Percentiles rank a stretch among this genome's conserved stretches.
Evolutionary conservation across 2,329 filamentous ascomycete species (phyloP).

Genomic region (Cordyceps javanica): DNA sequence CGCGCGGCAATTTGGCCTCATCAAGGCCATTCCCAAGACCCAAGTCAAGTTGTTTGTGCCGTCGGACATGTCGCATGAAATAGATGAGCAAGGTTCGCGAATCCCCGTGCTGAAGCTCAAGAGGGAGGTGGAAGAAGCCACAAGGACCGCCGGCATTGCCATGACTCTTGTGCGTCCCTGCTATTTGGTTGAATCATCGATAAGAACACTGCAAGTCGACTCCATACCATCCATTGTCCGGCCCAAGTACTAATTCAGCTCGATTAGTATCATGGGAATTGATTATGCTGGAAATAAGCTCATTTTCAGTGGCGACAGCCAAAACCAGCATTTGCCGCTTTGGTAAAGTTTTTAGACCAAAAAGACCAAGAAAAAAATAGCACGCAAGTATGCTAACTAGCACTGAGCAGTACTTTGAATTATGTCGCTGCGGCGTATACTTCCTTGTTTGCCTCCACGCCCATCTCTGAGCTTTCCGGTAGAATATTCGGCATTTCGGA

Average conservation of each 20-base stretch:
- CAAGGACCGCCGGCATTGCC: not conserved
- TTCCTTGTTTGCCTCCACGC: not conserved
- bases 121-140: not conserved
- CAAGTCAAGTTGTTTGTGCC: not conserved
- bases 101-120: not conserved
- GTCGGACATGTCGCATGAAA: not conserved
- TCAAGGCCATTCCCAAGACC: not conserved
- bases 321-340: not conserved
- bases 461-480: not conserved
- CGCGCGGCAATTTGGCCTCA: not conserved
- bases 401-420: not conserved
- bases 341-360: not conserved
- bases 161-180: not conserved
- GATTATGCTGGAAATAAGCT: not conserved
- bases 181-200: not conserved
- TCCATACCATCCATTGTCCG: too few species aligned
- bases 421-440: not conserved
- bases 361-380: not conserved
- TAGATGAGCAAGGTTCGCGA: not conserved
- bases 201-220: not conserved
- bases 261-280: not conserved
- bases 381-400: not conserved
- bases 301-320: not conserved
- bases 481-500: not conserved
- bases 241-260: not conserved